Conservation (phyloP, 2,329 filamentous ascomycete species). For the Penicillium brevicompactum region DNA sequence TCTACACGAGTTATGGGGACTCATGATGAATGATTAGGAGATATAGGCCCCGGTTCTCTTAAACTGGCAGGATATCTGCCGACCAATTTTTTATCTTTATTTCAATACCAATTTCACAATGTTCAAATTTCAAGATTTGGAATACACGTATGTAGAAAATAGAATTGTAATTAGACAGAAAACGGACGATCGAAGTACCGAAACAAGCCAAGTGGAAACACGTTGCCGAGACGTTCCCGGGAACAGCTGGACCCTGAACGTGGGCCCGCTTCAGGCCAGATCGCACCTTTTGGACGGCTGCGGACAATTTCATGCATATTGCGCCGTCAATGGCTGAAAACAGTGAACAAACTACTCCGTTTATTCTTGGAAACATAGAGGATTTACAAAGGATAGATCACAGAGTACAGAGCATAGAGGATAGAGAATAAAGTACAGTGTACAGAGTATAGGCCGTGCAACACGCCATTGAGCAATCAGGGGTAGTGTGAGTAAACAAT, state of each 20-base stretch:
- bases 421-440: too few relatives aligned
- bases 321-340: neutral
- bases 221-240: neutral
- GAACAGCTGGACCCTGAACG: neutral
- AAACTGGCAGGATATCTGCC: neutral
- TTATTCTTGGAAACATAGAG: too few relatives aligned
- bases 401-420: too few relatives aligned
- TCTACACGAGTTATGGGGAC: neutral
- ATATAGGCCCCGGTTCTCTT: neutral
- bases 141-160: too few relatives aligned
- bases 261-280: neutral
- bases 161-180: too few relatives aligned
- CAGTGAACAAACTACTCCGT: too few relatives aligned
- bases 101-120: conserved; percentile 13
- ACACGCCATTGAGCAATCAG: neutral
- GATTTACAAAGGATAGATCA: too few relatives aligned
- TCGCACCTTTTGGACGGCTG: neutral
- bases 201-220: neutral
- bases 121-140: neutral
- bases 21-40: conserved; percentile 1
- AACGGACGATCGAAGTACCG: too few relatives aligned
- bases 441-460: too few relatives aligned
- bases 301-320: neutral
- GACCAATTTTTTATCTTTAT: conserved; percentile 2
- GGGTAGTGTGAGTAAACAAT: neutral